Conservation (phyloP, 1,139 yeast genomes). For the Oligophagozyma castellii region DNA sequence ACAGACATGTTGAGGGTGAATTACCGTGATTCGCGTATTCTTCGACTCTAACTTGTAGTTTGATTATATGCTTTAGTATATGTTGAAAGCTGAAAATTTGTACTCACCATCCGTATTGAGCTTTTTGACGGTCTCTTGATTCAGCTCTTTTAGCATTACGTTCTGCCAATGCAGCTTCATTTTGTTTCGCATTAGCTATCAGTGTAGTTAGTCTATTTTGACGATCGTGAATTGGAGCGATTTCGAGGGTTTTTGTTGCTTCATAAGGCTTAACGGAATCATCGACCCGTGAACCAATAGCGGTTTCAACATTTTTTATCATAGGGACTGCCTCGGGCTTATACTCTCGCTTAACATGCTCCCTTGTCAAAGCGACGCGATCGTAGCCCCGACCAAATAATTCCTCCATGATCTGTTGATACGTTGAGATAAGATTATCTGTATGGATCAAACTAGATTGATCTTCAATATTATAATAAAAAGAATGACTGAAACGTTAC, state of each 20-base stretch:
- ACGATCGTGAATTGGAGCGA: slow-evolving; percentile 17
- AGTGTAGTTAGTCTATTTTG: slow-evolving; percentile 24
- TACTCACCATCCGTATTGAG: slow-evolving; percentile 22
- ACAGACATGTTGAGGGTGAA: slow-evolving; percentile 54
- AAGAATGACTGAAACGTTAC: neutral
- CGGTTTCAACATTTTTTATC: too few relatives aligned
- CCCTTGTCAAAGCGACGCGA: too few relatives aligned
- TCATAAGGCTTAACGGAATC: too few relatives aligned
- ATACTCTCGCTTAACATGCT: neutral
- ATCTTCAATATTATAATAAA: neutral
- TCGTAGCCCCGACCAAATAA: too few relatives aligned
- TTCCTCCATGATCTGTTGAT: too few relatives aligned
- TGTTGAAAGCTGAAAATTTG: too few relatives aligned
- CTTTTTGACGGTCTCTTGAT: slow-evolving; percentile 14
- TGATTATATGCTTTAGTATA: too few relatives aligned
- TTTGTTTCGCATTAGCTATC: slow-evolving; percentile 23
- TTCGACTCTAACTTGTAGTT: neutral
- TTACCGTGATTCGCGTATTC: neutral
- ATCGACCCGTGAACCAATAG: too few relatives aligned
- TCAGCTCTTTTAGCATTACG: slow-evolving; percentile 17
- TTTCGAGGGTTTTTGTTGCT: too few relatives aligned
- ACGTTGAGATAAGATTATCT: neutral
- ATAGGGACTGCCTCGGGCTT: slow-evolving; percentile 2
- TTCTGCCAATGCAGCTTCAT: slow-evolving; percentile 18
- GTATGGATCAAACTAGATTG: slow-evolving; percentile 1